Evolutionary conservation across 2,329 filamentous ascomycete species (phyloP), one percentile per base, ranked within the genome.

Genomic region (Zymoseptoria pseudotritici): DNA sequence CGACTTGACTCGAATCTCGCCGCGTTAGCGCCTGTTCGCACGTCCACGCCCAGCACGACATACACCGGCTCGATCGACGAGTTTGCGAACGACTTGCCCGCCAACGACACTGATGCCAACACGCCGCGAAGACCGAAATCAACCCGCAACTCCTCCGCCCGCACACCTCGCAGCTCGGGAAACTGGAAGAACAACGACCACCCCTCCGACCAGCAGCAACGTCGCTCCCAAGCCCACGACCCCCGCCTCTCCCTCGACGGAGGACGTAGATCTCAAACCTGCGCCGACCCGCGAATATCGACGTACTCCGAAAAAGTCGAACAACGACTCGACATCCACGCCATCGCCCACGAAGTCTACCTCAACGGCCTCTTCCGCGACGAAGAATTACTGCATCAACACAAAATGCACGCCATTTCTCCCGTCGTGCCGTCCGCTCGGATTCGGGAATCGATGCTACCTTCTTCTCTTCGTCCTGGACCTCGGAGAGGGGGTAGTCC

Each of bases 271-370:
- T 46, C 36, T 7, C 36, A 46, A 46, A n/a, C 36, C 36, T 46
- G n/a, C 36, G 22, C 22, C 22, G 36, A 46, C 13, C 50, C 60
- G 13, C 56, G 62, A 8, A 50, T 42, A 19, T 64, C 62, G 5
- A 58, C 55, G 53, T 56, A 63, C 24, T 61, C 60, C 1, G 63
- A 65, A 24, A 70, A 67, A 50, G 61, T 67, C 20, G 67, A 72
- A 24, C 66, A 69, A 26, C 68, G 73, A 21, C 61, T 71, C 3
- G 67, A 63, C 17, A 67, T 70, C 3, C 71, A 73, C 57, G 67
- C 66, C 1, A 64, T 70, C 13, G 70, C 70, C 2, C 70, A 73
- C 58, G 69, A 71, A n/a, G 64, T 72, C 54, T 72, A 72, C 1
- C 58, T 75, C 19, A 65, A 70, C 29, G 69, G 69, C 7, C 64